Base-by-base conservation (phyloP, 2,329 filamentous ascomycete genomes). In the Neurospora sp. region DNA sequence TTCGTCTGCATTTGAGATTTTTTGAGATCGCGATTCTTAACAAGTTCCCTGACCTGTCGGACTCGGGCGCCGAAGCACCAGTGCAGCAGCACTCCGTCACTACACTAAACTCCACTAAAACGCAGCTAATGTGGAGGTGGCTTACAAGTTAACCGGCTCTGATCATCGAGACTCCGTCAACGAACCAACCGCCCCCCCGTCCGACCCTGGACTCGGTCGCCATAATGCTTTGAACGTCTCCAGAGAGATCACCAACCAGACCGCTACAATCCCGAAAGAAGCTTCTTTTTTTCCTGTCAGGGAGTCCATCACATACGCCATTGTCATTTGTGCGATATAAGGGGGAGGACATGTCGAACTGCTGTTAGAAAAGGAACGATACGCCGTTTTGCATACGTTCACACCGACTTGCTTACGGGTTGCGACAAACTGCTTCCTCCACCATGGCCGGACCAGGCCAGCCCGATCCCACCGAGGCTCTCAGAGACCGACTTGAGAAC, bases 401-500 rank as follows among this genome's bases (percentile, higher is more conserved):
- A 43, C 66, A 43, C 66, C 39, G 11, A 39, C 67, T 68, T 17
- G 40, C 38, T 66, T 36, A n/a, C 36, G 36, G 8, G 41, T 40
- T 23, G 10, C 37, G 67, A 66, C 39, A 62, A 67, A n/a, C 69
- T 37, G 8, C 62, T 57, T 40, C 40, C 37, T 67, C n/a, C 66
- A 65, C 41, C 71, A 77, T 77, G 76, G 73, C 73, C 41, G 70
- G 68, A 62, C 40, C 41, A 72, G 69, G 68, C 68, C 72, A 67
- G 36, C 68, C 38, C 52, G 67, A 70, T 33, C 19, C 69, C 66
- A 52, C 73, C 62, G 74, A 74, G 67, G 67, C 71, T 36, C 70
- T 76, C 57, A 74, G 74, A 43, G 73, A 74, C 38, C 74, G 74
- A 67, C 73, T 76, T 10, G 77, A 76, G 17, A 73, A 75, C 39